Conservation (phyloP, 495 filamentous ascomycete species). For the Chaetomium tenue region DNA sequence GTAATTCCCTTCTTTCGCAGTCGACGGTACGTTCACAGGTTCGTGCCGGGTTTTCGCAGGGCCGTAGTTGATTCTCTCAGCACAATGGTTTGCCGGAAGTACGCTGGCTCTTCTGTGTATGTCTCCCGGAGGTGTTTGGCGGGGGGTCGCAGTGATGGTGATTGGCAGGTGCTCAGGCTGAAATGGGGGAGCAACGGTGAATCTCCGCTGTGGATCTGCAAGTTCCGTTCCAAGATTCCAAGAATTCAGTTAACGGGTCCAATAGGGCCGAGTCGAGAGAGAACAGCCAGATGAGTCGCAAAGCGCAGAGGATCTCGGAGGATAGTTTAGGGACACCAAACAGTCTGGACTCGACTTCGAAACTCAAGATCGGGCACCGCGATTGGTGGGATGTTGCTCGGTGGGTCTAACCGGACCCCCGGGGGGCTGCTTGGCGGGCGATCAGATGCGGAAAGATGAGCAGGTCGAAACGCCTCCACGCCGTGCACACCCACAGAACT, state of each 20-base stretch:
- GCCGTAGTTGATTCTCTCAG: not conserved
- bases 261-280: not conserved
- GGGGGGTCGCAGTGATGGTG: conserved; percentile 9
- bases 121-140: not conserved
- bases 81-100: not conserved
- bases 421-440: conserved; percentile 19
- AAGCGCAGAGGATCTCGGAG: conserved; percentile 20
- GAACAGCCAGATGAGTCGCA: conserved; percentile 32
- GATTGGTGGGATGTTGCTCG: conserved; percentile 22
- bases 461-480: not conserved
- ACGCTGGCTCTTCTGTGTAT: not conserved
- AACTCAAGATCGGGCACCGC: conserved; percentile 8
- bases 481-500: not conserved
- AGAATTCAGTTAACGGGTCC: not conserved
- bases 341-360: conserved; percentile 30
- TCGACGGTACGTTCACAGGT: not conserved
- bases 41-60: not conserved
- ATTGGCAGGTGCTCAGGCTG: conserved; percentile 19
- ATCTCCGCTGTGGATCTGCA: conserved; percentile 5
- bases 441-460: conserved; percentile 13
- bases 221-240: conserved; percentile 4
- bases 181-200: conserved; percentile 18
- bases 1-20: not conserved
- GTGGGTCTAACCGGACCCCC: not conserved
- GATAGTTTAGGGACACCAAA: conserved; percentile 33